Evolutionary conservation across 306 rosid species (phyloP).

Genomic region (Corylus americana): DNA sequence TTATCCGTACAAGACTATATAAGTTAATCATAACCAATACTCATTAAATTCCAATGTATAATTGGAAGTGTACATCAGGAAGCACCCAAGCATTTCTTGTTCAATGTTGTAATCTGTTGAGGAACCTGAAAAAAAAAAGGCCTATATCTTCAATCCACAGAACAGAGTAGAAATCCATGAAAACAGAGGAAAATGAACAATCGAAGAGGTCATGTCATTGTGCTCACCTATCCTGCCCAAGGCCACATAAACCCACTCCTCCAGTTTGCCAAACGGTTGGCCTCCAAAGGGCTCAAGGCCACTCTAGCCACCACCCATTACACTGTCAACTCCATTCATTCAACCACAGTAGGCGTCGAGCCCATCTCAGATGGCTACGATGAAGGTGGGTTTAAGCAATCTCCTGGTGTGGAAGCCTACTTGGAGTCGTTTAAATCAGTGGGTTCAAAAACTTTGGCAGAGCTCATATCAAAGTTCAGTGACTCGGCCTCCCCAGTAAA

Average conservation of each 20-base stretch:
- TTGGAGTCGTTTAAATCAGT: conserved; percentile 31
- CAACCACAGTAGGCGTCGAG: conserved; percentile 16
- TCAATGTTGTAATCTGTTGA: neutral
- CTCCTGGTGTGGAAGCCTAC: conserved; percentile 33
- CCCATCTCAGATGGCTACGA: conserved; percentile 48
- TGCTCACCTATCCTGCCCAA: conserved; percentile 42
- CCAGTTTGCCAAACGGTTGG: conserved; percentile 46
- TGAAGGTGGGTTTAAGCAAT: conserved; percentile 35
- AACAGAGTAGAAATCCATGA: neutral
- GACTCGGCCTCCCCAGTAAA: conserved; percentile 27
- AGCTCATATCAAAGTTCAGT: conserved; percentile 27
- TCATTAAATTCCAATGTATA: too few species aligned
- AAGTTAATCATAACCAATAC: neutral
- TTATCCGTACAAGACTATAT: too few species aligned
- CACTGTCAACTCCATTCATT: conserved; percentile 33
- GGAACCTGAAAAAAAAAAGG: neutral
- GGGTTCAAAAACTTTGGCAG: conserved; percentile 34
- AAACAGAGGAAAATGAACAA: conserved; percentile 14
- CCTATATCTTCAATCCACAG: neutral
- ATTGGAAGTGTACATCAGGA: neutral
- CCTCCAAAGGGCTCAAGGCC: conserved; percentile 36
- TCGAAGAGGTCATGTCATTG: conserved; percentile 33
- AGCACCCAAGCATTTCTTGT: neutral
- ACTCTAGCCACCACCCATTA: conserved; percentile 41
- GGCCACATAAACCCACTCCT: conserved; percentile 52